phyloP scores from a whole-genome alignment of 208 protist species.

The Angomonas desouzai region DNA sequence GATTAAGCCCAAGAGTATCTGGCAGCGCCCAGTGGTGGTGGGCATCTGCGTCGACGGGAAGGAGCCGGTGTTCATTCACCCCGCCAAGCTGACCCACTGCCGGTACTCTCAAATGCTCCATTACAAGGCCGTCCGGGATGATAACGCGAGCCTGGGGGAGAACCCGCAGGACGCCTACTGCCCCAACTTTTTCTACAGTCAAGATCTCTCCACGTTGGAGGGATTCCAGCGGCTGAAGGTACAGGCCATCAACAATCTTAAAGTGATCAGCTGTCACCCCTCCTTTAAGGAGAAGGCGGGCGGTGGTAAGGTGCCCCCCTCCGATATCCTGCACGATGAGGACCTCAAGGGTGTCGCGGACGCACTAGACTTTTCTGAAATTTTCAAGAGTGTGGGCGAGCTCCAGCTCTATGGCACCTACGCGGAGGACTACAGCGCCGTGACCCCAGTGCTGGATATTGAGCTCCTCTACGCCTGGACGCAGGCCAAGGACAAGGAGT shows the following conservation, averaged over 20 bases:
- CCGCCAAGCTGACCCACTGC: conserved; percentile 7
- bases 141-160: background rate
- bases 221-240: background rate
- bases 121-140: conserved; percentile 1
- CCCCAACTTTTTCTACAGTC: conserved; percentile 2
- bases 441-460: conserved; percentile 6
- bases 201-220: background rate
- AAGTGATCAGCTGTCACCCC: conserved; percentile 9
- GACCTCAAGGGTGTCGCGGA: conserved; percentile 4
- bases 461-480: conserved; percentile 5
- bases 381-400: background rate
- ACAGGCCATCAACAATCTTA: conserved; percentile 1
- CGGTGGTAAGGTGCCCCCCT: background rate
- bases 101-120: conserved; percentile 7
- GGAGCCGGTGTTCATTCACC: background rate
- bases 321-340: background rate
- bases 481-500: conserved; percentile 4
- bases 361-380: conserved; percentile 4
- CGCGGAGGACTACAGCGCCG: conserved; percentile 3
- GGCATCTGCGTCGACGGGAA: background rate
- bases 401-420: conserved; percentile 6
- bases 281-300: conserved; percentile 1
- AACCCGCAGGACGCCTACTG: background rate
- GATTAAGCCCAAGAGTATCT: conserved; percentile 8
- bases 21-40: conserved; percentile 4